Percentiles rank a stretch among this genome's conserved stretches.
phyloP scores from a whole-genome alignment of 192 early-diverging fungal species.

The Geranomyces variabilis region DNA sequence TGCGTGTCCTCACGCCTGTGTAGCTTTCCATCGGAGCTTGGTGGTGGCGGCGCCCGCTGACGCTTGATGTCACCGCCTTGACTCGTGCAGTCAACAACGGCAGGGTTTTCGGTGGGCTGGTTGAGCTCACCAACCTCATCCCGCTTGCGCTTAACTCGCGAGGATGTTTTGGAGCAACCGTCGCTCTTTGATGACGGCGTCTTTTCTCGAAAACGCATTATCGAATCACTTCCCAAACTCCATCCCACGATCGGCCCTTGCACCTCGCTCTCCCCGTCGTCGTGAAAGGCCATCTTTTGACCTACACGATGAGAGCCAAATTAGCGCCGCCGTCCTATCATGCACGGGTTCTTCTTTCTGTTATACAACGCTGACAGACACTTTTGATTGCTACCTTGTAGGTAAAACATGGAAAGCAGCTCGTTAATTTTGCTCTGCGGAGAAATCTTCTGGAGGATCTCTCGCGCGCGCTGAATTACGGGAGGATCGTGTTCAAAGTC shows the following conservation, averaged over 20 bases:
- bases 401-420: background rate
- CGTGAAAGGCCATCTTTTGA: slow-evolving; percentile 18
- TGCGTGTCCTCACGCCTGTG: too few species aligned
- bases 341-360: too few species aligned
- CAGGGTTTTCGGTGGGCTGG: background rate
- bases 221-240: slow-evolving; percentile 16
- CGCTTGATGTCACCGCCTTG: background rate
- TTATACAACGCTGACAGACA: too few species aligned
- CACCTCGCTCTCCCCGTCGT: slow-evolving; percentile 19
- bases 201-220: slow-evolving; percentile 12
- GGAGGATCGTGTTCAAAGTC: background rate
- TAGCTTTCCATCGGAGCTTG: too few species aligned
- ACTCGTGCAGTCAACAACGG: background rate
- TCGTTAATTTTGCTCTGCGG: background rate
- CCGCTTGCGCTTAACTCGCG: too few species aligned
- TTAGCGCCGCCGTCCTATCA: background rate
- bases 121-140: background rate
- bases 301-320: background rate
- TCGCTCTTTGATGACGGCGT: background rate
- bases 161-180: too few species aligned
- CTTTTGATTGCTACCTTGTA: too few species aligned
- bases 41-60: background rate
- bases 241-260: slow-evolving; percentile 12
- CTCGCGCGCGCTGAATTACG: background rate
- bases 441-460: background rate